Base-by-base conservation (phyloP, 805 yeast species). In the Wickerhamomyces chaumierensis region DNA sequence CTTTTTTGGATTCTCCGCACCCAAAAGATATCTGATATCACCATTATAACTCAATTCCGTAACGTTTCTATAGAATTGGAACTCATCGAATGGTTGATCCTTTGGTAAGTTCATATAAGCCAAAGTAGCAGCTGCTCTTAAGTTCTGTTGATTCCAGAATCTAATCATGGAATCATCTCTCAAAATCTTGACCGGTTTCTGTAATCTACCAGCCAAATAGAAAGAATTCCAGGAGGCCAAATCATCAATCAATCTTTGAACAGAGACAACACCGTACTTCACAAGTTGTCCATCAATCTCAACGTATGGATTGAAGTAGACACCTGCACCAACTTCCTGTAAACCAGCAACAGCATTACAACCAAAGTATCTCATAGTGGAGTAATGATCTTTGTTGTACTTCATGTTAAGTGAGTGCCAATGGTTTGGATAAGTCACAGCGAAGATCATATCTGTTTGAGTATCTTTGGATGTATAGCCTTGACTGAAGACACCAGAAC, bases 1-100 rank as follows among this genome's bases (percentile, higher is more conserved):
- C 58, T 92, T 92, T 49, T 78, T 69, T 5, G 96, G 96, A 56
- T 92, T 84, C 57, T 92, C 98, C 2, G 96, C 97, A 9, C 85
- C 84, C 21, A 88, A 63, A 33, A 69, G 65, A 72, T 86, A 79
- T 48, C 98, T 73, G 21, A 87, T 80, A 56, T 92, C 98, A 16
- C 98, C 98, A 57, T 77, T 62, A 54, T 92, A 92, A 17, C 95
- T 84, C 15, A 92, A 60, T 13, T 75, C 73, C 0, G 96, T 80
- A 35, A 92, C 81, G 45, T 76, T 78, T 51, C 73, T 75, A 61
- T 79, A 92, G 28, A 92, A 69, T 31, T 79, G 73, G n/a, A 61
- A 57, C 45, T 78, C 86, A 36, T 73, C 66, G 48, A 82, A 73
- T 12, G 48, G 42, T 33, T 53, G 39, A 13, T 55, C 57, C 32